Evolutionary conservation across 1,284 basidiomycete genomes (phyloP).

Genomic region (Apiotrichum porosum): DNA sequence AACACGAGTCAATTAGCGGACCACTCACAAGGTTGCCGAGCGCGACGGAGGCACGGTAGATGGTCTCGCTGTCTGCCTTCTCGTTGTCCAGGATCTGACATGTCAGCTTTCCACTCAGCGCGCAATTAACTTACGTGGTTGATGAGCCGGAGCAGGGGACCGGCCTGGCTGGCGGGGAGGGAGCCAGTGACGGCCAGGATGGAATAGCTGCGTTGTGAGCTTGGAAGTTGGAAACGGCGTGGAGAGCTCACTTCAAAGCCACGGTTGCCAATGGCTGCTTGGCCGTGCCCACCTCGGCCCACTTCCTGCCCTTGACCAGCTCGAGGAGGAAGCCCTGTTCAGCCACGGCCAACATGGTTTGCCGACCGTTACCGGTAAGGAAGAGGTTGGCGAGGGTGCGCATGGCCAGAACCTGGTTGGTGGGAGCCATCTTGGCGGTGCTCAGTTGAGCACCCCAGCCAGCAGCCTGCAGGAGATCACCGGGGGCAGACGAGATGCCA

Average conservation of each 20-base stretch:
- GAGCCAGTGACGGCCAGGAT: slow-evolving; percentile 44
- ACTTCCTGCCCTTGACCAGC: slow-evolving; percentile 47
- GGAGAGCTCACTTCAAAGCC: slow-evolving; percentile 47
- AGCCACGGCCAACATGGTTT: slow-evolving; percentile 54
- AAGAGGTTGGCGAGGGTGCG: slow-evolving; percentile 78
- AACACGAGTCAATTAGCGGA: not conserved
- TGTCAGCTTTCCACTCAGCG: too few relatives aligned
- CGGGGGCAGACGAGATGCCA: slow-evolving; percentile 52
- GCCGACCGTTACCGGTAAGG: slow-evolving; percentile 50
- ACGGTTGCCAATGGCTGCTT: slow-evolving; percentile 40
- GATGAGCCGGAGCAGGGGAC: slow-evolving; percentile 26
- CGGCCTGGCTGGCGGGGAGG: slow-evolving; percentile 28
- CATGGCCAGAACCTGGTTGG: slow-evolving; percentile 77
- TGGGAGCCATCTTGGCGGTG: slow-evolving; percentile 66
- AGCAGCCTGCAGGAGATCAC: slow-evolving; percentile 62
- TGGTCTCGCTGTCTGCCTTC: slow-evolving; percentile 69
- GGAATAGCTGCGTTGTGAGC: slow-evolving; percentile 52
- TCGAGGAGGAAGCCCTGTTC: slow-evolving; percentile 54
- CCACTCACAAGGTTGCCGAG: slow-evolving; percentile 76
- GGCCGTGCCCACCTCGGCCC: slow-evolving; percentile 28
- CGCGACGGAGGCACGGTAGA: slow-evolving; percentile 78
- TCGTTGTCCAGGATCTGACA: slow-evolving; percentile 65
- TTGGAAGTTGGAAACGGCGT: too few relatives aligned
- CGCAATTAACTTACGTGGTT: slow-evolving; percentile 17
- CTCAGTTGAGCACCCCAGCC: slow-evolving; percentile 61